Percentiles rank a stretch among this genome's conserved stretches.
phyloP scores from a whole-genome alignment of 225 moss, liverwort and hornwort species.

The Pseudisothecium myosuroides region DNA sequence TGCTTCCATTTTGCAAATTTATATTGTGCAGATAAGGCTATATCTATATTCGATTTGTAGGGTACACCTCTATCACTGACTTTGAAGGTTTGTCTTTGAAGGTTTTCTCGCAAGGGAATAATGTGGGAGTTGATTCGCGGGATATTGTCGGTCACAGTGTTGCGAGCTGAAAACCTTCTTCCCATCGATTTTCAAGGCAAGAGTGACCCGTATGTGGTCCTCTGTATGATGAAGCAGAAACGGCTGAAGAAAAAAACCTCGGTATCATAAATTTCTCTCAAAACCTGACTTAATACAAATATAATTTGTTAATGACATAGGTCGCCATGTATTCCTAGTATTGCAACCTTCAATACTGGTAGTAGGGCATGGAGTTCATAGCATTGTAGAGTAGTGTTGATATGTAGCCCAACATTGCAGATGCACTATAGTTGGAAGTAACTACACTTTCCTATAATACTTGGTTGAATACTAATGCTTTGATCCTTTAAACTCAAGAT shows the following conservation, averaged over 20 bases:
- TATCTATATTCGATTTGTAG: neutral
- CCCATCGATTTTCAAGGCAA: constrained; percentile 53
- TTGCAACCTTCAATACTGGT: neutral
- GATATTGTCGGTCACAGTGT: constrained; percentile 55
- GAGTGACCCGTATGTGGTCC: constrained; percentile 72
- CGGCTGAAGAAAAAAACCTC: constrained; percentile 49
- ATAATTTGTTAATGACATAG: neutral
- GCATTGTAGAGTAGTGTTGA: neutral
- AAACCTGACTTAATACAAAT: neutral
- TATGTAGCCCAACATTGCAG: no score
- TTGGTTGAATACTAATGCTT: neutral
- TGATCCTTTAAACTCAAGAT: neutral
- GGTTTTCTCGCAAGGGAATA: constrained; percentile 60
- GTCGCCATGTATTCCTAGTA: neutral
- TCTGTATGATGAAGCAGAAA: constrained; percentile 54
- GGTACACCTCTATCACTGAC: neutral
- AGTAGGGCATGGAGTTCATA: neutral
- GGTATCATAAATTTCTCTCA: constrained; percentile 15
- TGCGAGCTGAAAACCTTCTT: constrained; percentile 66
- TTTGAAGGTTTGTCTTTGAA: neutral
- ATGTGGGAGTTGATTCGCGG: constrained; percentile 81
- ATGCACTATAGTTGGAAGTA: neutral
- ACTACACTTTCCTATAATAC: neutral
- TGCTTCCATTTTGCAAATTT: neutral
- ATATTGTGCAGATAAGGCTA: neutral